Evolutionary conservation across 1,284 basidiomycete species (phyloP), one percentile per base, ranked within the genome.

Genomic region (Schizophyllum amplum): DNA sequence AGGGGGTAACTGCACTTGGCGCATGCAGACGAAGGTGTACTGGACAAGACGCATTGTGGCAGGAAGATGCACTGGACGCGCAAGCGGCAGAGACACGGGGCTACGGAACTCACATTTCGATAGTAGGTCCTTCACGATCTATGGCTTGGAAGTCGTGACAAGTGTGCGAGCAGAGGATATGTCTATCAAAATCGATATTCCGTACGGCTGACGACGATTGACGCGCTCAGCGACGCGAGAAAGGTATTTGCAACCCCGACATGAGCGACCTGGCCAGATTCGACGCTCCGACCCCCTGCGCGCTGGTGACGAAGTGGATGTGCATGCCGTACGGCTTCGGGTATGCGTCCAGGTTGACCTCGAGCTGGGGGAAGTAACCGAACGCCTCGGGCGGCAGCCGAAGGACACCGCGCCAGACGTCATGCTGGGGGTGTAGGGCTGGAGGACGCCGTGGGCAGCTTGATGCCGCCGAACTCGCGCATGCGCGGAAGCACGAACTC

Each of bases 401-500:
- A 99, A 86, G 1, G 86, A 84, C 52, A 98, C 92, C 24, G 95
- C 92, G 52, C 96, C 95, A 0, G 86, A 82, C 4, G 91, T 86
- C 0, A 88, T 86, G 50, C 84, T 86, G 0, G 93, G 86, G 4
- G 84, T 87, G 61, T 82, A 79, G 33, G 81, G 59, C 78, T 78
- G 53, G 80, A 71, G n/a, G 80, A 78, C 27, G 82, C 71, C 47
- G 90, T 78, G 57, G 90, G 85, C 58, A 94, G 75, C 3, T 80
- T 69, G 60, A 99, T 72, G 23, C 96, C 97, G 5, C 80, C 78
- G 75, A 94, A 99, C 64, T 97, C 94, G 65, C 95, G 83, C 62
- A 98, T 72, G 22, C 96, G 84, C 2, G 96, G 97, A 22, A 98
- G 77, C 54, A 99, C 96, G 69, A 98, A 98, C 65, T 98, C 94